Evolutionary conservation across 2,329 filamentous ascomycete species (phyloP).

Genomic region (Pseudogymnoascus sp.): DNA sequence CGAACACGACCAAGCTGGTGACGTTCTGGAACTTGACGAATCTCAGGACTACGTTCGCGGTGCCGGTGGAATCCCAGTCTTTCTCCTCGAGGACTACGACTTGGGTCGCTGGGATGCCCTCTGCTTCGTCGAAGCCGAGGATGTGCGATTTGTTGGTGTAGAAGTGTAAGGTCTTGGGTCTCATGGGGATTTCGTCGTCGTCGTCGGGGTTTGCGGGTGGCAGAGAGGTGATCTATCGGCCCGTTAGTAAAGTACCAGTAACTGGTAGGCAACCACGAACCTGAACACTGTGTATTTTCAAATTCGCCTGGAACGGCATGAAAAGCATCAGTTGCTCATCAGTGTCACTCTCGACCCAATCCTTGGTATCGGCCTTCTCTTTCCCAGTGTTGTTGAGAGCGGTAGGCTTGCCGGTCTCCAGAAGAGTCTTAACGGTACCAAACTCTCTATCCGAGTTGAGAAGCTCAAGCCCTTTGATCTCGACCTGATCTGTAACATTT

Average conservation of each 20-base stretch:
- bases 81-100: slow-evolving; percentile 61
- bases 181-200: slow-evolving; percentile 67
- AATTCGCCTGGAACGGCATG: slow-evolving; percentile 74
- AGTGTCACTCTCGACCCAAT: slow-evolving; percentile 94
- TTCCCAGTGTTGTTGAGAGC: slow-evolving; percentile 49
- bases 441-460: slow-evolving; percentile 76
- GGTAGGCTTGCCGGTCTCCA: slow-evolving; percentile 60
- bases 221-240: slow-evolving; percentile 69
- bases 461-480: slow-evolving; percentile 71
- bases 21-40: slow-evolving; percentile 98
- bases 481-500: slow-evolving; percentile 76
- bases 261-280: slow-evolving; percentile 30
- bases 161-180: slow-evolving; percentile 74
- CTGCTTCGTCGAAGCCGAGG: slow-evolving; percentile 89
- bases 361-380: slow-evolving; percentile 39
- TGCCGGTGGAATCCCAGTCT: slow-evolving; percentile 77
- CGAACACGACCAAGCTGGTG: slow-evolving; percentile 75
- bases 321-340: slow-evolving; percentile 95
- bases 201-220: slow-evolving; percentile 50
- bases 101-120: slow-evolving; percentile 75
- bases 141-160: slow-evolving; percentile 86
- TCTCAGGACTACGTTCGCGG: slow-evolving; percentile 63
- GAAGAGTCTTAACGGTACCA: slow-evolving; percentile 64
- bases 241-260: slow-evolving; percentile 14
- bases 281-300: slow-evolving; percentile 82